A percentile compares a stretch with the other conserved stretches of the same genome.
Conservation (phyloP, 2,329 filamentous ascomycete species). For the Tolypocladium inflatum region DNA sequence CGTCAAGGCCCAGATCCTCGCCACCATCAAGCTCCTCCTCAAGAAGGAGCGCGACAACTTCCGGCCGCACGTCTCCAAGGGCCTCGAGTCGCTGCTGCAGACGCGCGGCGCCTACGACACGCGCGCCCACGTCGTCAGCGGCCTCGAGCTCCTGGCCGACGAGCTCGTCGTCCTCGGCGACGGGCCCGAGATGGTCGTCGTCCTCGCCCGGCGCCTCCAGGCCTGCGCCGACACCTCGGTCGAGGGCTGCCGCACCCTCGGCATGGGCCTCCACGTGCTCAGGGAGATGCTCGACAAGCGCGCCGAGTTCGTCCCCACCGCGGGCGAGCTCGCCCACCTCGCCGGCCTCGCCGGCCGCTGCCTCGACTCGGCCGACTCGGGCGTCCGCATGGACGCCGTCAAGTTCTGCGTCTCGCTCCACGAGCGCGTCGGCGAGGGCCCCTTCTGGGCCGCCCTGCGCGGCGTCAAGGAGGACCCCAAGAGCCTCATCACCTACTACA, state of each 20-base stretch:
- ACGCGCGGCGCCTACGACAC: conserved; percentile 59
- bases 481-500: conserved; percentile 73
- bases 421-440: conserved; percentile 44
- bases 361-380: conserved; percentile 50
- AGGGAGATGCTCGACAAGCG: conserved; percentile 46
- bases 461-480: conserved; percentile 61
- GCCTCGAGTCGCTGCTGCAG: conserved; percentile 56
- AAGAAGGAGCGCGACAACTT: conserved; percentile 58
- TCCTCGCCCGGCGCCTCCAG: conserved; percentile 40
- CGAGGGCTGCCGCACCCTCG: conserved; percentile 42
- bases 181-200: conserved; percentile 47
- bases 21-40: conserved; percentile 64
- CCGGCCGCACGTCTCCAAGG: conserved; percentile 56
- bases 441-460: conserved; percentile 60
- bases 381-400: conserved; percentile 65
- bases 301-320: conserved; percentile 36
- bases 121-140: conserved; percentile 61
- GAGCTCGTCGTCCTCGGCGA: conserved; percentile 61
- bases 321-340: conserved; percentile 41
- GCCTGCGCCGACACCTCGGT: conserved; percentile 27
- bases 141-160: conserved; percentile 63
- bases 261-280: conserved; percentile 56
- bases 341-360: conserved; percentile 43
- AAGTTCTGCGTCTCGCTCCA: conserved; percentile 69
- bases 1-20: conserved; percentile 64